Evolutionary conservation across 1,139 yeast species (phyloP).

Genomic region (Yamadazyma triangularis): DNA sequence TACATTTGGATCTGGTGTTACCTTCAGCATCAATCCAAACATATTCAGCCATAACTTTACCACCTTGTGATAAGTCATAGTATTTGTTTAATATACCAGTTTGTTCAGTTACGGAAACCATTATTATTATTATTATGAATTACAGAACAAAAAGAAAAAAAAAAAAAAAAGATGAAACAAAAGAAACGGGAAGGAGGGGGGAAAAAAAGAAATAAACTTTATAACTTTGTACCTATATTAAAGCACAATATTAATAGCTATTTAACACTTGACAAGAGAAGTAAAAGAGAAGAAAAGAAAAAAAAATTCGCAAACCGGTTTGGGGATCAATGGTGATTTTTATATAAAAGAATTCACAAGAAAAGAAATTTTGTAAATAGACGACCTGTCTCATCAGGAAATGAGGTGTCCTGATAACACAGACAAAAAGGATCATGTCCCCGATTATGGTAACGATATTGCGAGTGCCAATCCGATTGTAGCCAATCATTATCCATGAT

Average conservation of each 20-base stretch:
- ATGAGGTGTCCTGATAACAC: no score
- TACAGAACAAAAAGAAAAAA: background rate
- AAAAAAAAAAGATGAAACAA: background rate
- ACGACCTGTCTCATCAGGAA: background rate
- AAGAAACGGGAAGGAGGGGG: background rate
- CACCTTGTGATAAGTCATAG: slow-evolving; percentile 78
- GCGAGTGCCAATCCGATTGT: background rate
- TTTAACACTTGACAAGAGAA: no score
- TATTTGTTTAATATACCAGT: slow-evolving; percentile 78
- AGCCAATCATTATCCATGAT: background rate
- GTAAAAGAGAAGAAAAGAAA: no score
- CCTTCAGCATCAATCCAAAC: slow-evolving; percentile 97
- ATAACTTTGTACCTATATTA: no score
- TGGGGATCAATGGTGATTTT: background rate
- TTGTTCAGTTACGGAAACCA: slow-evolving; percentile 58
- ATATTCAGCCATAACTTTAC: slow-evolving; percentile 89
- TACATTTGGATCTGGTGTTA: slow-evolving; percentile 90
- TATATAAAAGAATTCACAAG: background rate
- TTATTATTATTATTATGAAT: slow-evolving; percentile 5
- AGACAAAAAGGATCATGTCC: no score
- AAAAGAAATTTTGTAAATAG: background rate
- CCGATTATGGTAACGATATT: background rate
- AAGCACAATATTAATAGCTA: no score
- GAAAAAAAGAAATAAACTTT: background rate
- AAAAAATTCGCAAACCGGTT: no score